Evolutionary conservation across 2,329 filamentous ascomycete species (phyloP), one percentile per base, ranked within the genome.

Genomic region (Monilinia fructigena): DNA sequence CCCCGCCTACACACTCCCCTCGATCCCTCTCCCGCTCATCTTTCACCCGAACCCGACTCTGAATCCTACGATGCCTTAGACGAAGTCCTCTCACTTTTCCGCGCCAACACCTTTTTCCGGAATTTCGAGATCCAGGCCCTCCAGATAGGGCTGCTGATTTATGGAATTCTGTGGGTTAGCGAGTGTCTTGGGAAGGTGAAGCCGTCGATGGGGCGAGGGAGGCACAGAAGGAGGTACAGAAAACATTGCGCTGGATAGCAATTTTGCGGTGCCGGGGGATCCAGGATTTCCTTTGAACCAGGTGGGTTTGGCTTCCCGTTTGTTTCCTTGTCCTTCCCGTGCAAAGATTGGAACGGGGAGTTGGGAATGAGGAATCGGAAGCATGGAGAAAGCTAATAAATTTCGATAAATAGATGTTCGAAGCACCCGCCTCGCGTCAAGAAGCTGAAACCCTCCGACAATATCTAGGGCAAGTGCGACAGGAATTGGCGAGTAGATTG

Each of bases 71-170:
- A 99, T 82, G 91, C 95, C 69, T 86, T 98, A 65, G 95, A 99
- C 80, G 95, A 99, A 82, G 88, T 96, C 62, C 85, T 99, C 65
- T 85, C 89, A 16, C 86, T 98, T 60, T 99, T 98, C 85, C 92
- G 95, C 71, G 94, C 95, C 75, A 98, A 99, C 83, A 97, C 94
- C 68, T 94, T 99, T 80, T 99, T 98, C 85, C 91, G 95, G 75
- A 99, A 98, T 85, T 99, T 99, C 75, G 95, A 98, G 83, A 96
- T 98, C 82, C 94, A 97, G 80, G 95, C 18, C 91, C 92, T 35
- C 94, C 95, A 67, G 95, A 99, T 80, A 86, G 95, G 95, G 52
- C 87, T 98, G 75, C 85, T 99, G 72, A 93, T 98, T 76, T 99
- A 99, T 81, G 94, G 94, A 70, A 99, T 97, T 78, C 85, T 96